Evolutionary conservation across 1,139 yeast genomes (phyloP).

Genomic region (Candida sojae): DNA sequence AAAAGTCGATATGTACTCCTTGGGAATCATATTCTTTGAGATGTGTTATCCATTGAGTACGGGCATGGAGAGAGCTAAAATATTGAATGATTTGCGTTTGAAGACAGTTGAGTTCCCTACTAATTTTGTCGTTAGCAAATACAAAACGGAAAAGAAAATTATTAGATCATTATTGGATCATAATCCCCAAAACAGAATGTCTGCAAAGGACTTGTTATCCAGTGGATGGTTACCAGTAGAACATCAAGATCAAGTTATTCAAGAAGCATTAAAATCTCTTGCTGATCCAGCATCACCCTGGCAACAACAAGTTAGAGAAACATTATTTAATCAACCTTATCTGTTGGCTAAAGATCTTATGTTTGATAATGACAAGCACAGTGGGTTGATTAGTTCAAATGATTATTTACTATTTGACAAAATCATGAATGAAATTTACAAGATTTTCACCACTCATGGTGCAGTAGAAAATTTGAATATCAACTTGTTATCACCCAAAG

Average conservation of each 20-base stretch:
- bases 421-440: slow-evolving; percentile 56
- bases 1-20: slow-evolving; percentile 92
- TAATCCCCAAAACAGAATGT: slow-evolving; percentile 74
- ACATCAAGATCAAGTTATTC: slow-evolving; percentile 85
- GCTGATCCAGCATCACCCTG: slow-evolving; percentile 92
- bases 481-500: slow-evolving; percentile 70
- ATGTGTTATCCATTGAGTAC: slow-evolving; percentile 85
- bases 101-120: slow-evolving; percentile 64
- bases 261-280: slow-evolving; percentile 81
- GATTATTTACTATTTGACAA: slow-evolving; percentile 49
- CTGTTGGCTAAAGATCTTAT: slow-evolving; percentile 79
- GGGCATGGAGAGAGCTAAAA: slow-evolving; percentile 88
- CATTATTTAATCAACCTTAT: slow-evolving; percentile 80
- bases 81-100: slow-evolving; percentile 62
- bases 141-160: slow-evolving; percentile 62
- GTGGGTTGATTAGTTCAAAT: slow-evolving; percentile 22
- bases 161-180: slow-evolving; percentile 71
- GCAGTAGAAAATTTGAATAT: slow-evolving; percentile 70
- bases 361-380: slow-evolving; percentile 51
- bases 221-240: slow-evolving; percentile 87
- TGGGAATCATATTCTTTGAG: slow-evolving; percentile 93
- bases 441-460: slow-evolving; percentile 77
- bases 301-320: slow-evolving; percentile 89
- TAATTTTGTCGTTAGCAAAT: slow-evolving; percentile 55
- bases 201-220: slow-evolving; percentile 70